Conservation (phyloP, 371 early-diverging fungal species). For the Mucor circinelloides region DNA sequence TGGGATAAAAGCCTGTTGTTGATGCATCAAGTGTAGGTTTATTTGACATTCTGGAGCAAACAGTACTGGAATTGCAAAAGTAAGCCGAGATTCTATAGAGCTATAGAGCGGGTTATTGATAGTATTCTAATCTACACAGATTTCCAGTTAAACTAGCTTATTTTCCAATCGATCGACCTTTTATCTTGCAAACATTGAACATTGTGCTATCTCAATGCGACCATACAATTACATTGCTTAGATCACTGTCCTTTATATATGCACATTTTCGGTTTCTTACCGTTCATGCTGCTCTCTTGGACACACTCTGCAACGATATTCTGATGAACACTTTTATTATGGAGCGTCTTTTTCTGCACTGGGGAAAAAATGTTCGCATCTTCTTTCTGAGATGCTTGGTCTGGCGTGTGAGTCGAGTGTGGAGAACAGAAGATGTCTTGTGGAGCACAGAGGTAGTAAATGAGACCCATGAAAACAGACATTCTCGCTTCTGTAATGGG, state of each 20-base stretch:
- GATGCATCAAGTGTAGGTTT: conserved; percentile 19
- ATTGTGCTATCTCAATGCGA: conserved; percentile 49
- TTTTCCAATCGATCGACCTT: conserved; percentile 49
- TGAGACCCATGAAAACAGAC: not conserved
- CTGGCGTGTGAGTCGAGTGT: conserved; percentile 51
- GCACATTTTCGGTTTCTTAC: conserved; percentile 56
- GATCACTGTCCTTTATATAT: conserved; percentile 57
- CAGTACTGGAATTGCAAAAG: conserved; percentile 46
- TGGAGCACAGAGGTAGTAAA: conserved; percentile 18
- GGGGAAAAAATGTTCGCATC: conserved; percentile 58
- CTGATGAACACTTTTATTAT: conserved; percentile 46
- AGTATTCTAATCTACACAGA: not conserved
- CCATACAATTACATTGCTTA: conserved; percentile 52
- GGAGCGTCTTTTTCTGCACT: conserved; percentile 57
- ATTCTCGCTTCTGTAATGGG: not conserved
- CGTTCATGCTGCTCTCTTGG: conserved; percentile 36
- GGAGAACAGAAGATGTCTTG: conserved; percentile 11
- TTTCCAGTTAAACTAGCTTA: conserved; percentile 9
- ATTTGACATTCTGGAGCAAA: conserved; percentile 54
- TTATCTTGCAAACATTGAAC: conserved; percentile 48
- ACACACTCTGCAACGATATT: conserved; percentile 44
- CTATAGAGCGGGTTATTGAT: not conserved
- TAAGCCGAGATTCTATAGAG: conserved; percentile 5
- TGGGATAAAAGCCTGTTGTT: too few relatives aligned
- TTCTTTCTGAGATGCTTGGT: conserved; percentile 56